A percentile compares a stretch with the other conserved stretches of the same genome.
These are phyloP conservation scores for Pichia kudriavzevii DNA, from an alignment of 1,139 yeast species.

Conservation along the genomic window DNA sequence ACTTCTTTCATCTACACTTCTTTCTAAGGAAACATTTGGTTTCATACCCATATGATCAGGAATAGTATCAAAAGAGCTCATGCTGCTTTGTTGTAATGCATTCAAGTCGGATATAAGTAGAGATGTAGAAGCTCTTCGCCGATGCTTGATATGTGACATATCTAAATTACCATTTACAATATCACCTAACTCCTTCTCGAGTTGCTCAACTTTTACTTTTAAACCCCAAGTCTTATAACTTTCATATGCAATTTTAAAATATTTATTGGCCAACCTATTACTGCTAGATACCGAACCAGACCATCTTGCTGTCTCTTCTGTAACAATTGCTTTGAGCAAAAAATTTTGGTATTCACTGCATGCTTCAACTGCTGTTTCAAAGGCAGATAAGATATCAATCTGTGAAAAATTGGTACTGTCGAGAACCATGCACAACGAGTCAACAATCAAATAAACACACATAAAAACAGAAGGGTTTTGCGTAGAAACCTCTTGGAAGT, in stretches of 20 bases:
- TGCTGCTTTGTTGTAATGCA: no score
- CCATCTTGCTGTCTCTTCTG: constrained; percentile 43
- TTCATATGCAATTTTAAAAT: constrained; percentile 26
- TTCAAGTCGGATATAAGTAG: no score
- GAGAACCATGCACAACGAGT: constrained; percentile 29
- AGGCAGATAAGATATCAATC: constrained; percentile 37
- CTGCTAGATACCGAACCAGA: constrained; percentile 29
- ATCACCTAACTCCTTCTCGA: constrained; percentile 16
- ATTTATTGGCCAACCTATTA: constrained; percentile 20
- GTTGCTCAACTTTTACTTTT: constrained; percentile 21
- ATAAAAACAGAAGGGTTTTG: constrained; percentile 33
- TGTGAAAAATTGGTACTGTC: constrained; percentile 24
- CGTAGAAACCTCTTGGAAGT: constrained; percentile 32
- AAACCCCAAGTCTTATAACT: constrained; percentile 30
- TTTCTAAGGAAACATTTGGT: no score
- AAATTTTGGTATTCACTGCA: constrained; percentile 31
- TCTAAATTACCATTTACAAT: constrained; percentile 3
- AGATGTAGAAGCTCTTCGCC: constrained; percentile 1
- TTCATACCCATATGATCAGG: no score
- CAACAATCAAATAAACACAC: constrained; percentile 31
- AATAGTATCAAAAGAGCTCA: no score
- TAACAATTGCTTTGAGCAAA: constrained; percentile 38
- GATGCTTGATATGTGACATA: background rate
- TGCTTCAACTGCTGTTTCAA: constrained; percentile 39
- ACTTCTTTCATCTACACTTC: no score